phyloP scores from a whole-genome alignment of 106 monocot genomes.

The Posidonia australis region DNA sequence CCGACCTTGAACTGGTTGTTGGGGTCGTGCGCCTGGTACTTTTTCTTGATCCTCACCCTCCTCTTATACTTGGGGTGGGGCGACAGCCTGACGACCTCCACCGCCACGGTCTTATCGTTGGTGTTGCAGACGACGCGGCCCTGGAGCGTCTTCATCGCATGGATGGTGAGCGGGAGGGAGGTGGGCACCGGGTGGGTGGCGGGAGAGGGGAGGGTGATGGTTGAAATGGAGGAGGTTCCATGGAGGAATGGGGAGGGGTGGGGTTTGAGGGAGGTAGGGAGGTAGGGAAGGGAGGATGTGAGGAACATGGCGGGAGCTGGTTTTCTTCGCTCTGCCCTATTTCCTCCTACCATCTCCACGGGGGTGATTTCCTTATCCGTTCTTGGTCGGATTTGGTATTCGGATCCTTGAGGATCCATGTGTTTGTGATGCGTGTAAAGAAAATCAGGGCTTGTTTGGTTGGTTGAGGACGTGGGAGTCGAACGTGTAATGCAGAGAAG shows the following conservation, averaged over 20 bases:
- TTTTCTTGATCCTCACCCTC: constrained; percentile 63
- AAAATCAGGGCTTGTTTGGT: too few species aligned
- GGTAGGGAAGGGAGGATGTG: constrained; percentile 21
- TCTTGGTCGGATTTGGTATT: too few species aligned
- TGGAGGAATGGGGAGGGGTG: constrained; percentile 40
- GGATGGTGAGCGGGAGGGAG: constrained; percentile 25
- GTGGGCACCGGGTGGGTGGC: constrained; percentile 1
- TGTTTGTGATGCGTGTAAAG: too few species aligned
- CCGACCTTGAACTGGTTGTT: constrained; percentile 75
- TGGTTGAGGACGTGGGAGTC: too few species aligned
- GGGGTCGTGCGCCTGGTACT: constrained; percentile 92
- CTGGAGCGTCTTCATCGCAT: constrained; percentile 58
- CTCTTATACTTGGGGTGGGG: constrained; percentile 92
- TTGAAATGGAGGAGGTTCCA: constrained; percentile 17
- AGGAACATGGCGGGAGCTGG: constrained; percentile 16
- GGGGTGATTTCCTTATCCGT: too few species aligned
- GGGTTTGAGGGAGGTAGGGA: constrained; percentile 13
- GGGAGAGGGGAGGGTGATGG: not conserved
- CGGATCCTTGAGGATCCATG: too few species aligned
- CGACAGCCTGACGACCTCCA: constrained; percentile 66
- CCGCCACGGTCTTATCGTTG: constrained; percentile 87
- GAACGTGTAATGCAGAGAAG: too few species aligned
- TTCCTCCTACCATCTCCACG: not conserved
- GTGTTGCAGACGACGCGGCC: constrained; percentile 59
- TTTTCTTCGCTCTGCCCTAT: not conserved